Evolutionary conservation across 768 basidiomycete species (phyloP).

Genomic region (Roridomyces roridus): DNA sequence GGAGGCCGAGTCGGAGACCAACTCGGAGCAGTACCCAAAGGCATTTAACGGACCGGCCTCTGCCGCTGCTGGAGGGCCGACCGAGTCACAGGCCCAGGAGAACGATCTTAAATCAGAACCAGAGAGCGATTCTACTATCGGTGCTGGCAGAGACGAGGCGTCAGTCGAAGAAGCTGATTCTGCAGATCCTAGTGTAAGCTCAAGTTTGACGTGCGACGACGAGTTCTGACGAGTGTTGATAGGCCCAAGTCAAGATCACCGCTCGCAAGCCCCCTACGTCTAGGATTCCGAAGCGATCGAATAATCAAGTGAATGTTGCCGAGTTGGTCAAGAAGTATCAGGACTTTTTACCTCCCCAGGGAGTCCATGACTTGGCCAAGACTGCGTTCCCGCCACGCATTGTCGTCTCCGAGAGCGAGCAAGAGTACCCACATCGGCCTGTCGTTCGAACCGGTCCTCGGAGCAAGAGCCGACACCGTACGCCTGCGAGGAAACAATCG

Average conservation of each 20-base stretch:
- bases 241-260: slow-evolving; percentile 29
- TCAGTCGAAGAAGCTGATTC: slow-evolving; percentile 23
- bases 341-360: slow-evolving; percentile 74
- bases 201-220: neutral
- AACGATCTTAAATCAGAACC: slow-evolving; percentile 56
- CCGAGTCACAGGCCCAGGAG: slow-evolving; percentile 5
- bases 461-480: slow-evolving; percentile 56
- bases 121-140: slow-evolving; percentile 89
- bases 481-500: slow-evolving; percentile 59
- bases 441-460: slow-evolving; percentile 49
- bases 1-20: slow-evolving; percentile 57
- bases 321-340: slow-evolving; percentile 86
- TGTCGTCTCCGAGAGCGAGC: slow-evolving; percentile 82
- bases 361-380: slow-evolving; percentile 73
- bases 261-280: slow-evolving; percentile 47
- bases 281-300: slow-evolving; percentile 65
- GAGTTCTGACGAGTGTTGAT: slow-evolving; percentile 16
- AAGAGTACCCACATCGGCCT: slow-evolving; percentile 53
- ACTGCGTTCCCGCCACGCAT: slow-evolving; percentile 68
- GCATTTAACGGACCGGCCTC: neutral
- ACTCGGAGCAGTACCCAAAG: slow-evolving; percentile 23
- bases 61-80: neutral
- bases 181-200: slow-evolving; percentile 33
- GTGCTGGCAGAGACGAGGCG: slow-evolving; percentile 50
- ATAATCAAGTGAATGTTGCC: slow-evolving; percentile 72